Percentiles rank a stretch among this genome's conserved stretches.
Evolutionary conservation across 306 rosid genomes (phyloP).

Genomic region (Dryas octopetala): DNA sequence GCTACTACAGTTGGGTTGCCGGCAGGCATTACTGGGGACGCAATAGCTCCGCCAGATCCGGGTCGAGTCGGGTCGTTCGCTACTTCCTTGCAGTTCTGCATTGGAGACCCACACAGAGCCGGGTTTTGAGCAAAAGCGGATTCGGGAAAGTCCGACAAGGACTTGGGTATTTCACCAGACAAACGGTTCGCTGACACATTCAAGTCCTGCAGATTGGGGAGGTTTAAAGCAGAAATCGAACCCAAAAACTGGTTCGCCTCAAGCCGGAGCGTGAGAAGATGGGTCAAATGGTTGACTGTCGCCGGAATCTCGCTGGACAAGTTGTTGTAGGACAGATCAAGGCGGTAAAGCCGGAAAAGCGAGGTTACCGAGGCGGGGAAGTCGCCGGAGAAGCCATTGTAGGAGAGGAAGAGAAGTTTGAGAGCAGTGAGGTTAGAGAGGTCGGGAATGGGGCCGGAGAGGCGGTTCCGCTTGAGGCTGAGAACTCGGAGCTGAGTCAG

Average conservation of each 20-base stretch:
- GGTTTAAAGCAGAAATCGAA: conserved; percentile 40
- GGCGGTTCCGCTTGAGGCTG: conserved; percentile 70
- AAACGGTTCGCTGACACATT: conserved; percentile 59
- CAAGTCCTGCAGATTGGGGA: conserved; percentile 58
- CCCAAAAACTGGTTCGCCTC: conserved; percentile 57
- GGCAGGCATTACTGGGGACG: conserved; percentile 54
- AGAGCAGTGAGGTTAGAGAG: conserved; percentile 61
- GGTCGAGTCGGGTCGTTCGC: conserved; percentile 54
- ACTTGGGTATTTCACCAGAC: conserved; percentile 63
- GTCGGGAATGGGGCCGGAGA: conserved; percentile 58
- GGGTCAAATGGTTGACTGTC: conserved; percentile 45
- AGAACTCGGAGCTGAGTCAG: conserved; percentile 69
- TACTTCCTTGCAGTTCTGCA: conserved; percentile 40
- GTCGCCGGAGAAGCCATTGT: conserved; percentile 60
- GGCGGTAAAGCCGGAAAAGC: conserved; percentile 66
- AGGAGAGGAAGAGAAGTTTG: conserved; percentile 63
- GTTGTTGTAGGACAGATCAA: conserved; percentile 73
- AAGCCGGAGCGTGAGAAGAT: conserved; percentile 66
- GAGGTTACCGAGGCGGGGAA: conserved; percentile 46
- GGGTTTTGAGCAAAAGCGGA: conserved; percentile 55
- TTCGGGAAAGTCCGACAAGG: conserved; percentile 48
- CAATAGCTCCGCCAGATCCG: conserved; percentile 73
- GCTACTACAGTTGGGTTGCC: conserved; percentile 41
- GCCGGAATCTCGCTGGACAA: conserved; percentile 61
- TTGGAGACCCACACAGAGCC: conserved; percentile 64